Percentiles rank a stretch among this genome's conserved stretches.
These are phyloP conservation scores for Phaseolus lunatus DNA, from an alignment of 306 rosid genomes.

Conservation along the genomic window DNA sequence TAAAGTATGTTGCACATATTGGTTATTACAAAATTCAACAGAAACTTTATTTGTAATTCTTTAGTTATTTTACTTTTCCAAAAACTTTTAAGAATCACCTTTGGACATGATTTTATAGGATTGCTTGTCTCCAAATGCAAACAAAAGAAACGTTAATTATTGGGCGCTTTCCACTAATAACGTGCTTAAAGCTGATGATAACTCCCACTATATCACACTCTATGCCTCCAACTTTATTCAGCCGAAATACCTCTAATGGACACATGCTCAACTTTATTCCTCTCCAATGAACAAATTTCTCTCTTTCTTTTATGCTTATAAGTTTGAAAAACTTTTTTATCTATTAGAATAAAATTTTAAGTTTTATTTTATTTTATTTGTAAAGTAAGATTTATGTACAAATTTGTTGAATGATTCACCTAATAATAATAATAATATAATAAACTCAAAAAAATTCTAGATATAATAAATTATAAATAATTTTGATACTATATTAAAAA, in stretches of 20 bases:
- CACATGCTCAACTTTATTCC: neutral
- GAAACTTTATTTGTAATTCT: neutral
- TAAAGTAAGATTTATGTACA: no score
- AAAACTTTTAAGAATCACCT: neutral
- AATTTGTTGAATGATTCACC: no score
- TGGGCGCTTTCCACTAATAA: slow-evolving; percentile 11
- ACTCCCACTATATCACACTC: neutral
- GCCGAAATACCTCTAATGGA: neutral
- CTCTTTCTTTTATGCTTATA: neutral
- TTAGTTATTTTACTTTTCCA: neutral
- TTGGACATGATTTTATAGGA: neutral
- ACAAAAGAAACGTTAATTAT: slow-evolving; percentile 10
- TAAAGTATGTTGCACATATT: neutral
- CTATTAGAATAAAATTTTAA: no score
- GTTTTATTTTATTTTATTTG: no score
- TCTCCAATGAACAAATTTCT: neutral
- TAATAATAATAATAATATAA: no score
- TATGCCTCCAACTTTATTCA: neutral
- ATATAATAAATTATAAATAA: no score
- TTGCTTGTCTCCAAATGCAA: slow-evolving; percentile 30
- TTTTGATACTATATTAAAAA: no score
- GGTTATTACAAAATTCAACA: neutral
- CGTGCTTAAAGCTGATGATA: neutral
- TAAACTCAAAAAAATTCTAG: no score
- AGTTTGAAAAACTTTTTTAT: no score